Evolutionary conservation across 169 alveolate species (phyloP).

Genomic region (Plasmodium fragile): DNA sequence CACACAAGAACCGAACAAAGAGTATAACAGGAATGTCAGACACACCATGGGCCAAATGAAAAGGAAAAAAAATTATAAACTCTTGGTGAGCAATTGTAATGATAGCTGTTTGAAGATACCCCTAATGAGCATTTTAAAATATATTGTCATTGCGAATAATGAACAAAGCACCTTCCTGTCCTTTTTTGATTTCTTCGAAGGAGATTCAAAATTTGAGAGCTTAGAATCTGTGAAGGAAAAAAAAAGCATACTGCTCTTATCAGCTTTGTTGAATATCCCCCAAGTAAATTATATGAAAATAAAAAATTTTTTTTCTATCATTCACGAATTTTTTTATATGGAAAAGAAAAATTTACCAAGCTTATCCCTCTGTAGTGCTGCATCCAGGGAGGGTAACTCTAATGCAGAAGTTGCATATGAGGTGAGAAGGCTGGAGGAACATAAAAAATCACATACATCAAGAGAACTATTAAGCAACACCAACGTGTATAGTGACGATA

Average conservation of each 20-base stretch:
- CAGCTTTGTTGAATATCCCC: conserved; percentile 47
- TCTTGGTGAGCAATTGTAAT: conserved; percentile 8
- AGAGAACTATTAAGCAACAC: background rate
- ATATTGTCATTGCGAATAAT: conserved; percentile 35
- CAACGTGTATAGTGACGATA: background rate
- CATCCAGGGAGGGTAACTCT: background rate
- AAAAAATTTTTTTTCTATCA: conserved; percentile 33
- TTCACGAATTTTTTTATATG: conserved; percentile 57
- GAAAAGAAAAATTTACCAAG: conserved; percentile 36
- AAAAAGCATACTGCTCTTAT: conserved; percentile 43
- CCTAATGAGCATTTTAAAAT: conserved; percentile 39
- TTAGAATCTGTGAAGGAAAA: conserved; percentile 25
- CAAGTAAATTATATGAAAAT: conserved; percentile 51
- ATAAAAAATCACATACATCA: background rate
- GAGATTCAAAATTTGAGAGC: conserved; percentile 18
- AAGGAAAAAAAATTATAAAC: conserved; percentile 14
- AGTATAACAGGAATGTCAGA: background rate
- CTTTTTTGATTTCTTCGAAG: conserved; percentile 43
- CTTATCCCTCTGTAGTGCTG: background rate
- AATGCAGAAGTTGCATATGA: background rate
- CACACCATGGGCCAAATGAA: background rate
- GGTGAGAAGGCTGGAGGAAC: background rate
- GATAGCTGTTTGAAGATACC: conserved; percentile 70
- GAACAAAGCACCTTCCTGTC: conserved; percentile 14
- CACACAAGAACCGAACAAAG: background rate